Evolutionary conservation across 345 rosid genomes (phyloP).

Genomic region (Isatis tinctoria): DNA sequence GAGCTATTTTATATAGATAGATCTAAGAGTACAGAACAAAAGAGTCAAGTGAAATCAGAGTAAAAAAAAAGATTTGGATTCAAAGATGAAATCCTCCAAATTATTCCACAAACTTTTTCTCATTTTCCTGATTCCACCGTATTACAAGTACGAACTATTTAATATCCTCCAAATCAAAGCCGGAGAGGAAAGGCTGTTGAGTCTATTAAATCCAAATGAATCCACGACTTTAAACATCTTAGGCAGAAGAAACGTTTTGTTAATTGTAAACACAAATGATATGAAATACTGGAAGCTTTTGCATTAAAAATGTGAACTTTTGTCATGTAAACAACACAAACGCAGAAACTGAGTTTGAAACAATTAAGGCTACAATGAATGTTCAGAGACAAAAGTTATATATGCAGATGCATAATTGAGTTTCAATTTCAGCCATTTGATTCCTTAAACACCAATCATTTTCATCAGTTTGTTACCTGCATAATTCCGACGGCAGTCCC

Average conservation of each 20-base stretch:
- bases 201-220: too few species aligned
- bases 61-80: not conserved
- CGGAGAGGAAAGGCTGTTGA: too few species aligned
- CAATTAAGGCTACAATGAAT: not conserved
- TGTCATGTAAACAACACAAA: not conserved
- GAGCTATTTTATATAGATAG: not conserved
- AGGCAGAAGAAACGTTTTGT: not conserved
- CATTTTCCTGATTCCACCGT: too few species aligned
- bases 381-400: not conserved
- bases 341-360: not conserved
- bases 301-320: not conserved
- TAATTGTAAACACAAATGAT: not conserved
- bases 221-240: too few species aligned
- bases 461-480: slow-evolving; percentile 47
- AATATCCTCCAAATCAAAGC: too few species aligned
- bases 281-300: not conserved
- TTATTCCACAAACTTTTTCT: too few species aligned
- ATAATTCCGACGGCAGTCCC: slow-evolving; percentile 86
- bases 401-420: not conserved
- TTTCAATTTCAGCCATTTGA: not conserved
- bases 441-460: not conserved
- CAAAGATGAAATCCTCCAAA: not conserved
- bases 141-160: too few species aligned
- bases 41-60: not conserved
- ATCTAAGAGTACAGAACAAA: not conserved